These are phyloP conservation scores for Malassezia pachydermatis DNA, from an alignment of 1,284 basidiomycete genomes.

Conservation along the genomic window DNA sequence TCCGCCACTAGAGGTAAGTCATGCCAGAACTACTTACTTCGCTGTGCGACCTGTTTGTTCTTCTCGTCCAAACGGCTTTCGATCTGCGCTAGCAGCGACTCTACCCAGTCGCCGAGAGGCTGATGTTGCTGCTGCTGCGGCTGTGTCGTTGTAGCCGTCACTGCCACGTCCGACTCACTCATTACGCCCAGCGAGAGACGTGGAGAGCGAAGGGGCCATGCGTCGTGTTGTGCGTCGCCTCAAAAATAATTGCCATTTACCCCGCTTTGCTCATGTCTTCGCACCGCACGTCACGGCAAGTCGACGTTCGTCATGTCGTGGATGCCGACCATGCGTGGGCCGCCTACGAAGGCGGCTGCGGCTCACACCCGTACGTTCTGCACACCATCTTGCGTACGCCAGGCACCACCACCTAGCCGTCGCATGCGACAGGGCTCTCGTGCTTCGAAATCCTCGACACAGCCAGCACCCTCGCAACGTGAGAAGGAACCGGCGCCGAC, in stretches of 20 bases:
- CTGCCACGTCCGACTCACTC: too few species aligned
- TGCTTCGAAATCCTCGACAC: background rate
- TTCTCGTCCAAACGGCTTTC: slow-evolving; percentile 37
- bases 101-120: slow-evolving; percentile 46
- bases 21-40: slow-evolving; percentile 27
- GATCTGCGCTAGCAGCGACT: slow-evolving; percentile 33
- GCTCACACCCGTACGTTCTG: background rate
- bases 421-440: background rate
- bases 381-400: background rate
- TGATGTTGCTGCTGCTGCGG: slow-evolving; percentile 35
- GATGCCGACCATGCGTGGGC: too few species aligned
- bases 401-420: background rate
- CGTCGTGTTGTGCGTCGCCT: too few species aligned
- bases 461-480: background rate
- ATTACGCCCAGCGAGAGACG: too few species aligned
- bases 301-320: too few species aligned
- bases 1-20: slow-evolving; percentile 33
- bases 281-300: too few species aligned
- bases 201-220: too few species aligned
- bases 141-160: slow-evolving; percentile 4
- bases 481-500: background rate
- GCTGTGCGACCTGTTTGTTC: slow-evolving; percentile 30
- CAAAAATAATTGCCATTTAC: too few species aligned
- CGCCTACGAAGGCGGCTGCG: too few species aligned
- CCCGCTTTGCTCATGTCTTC: too few species aligned